These are phyloP conservation scores for Carallia pectinifolia DNA, from an alignment of 345 rosid genomes.

Conservation along the genomic window DNA sequence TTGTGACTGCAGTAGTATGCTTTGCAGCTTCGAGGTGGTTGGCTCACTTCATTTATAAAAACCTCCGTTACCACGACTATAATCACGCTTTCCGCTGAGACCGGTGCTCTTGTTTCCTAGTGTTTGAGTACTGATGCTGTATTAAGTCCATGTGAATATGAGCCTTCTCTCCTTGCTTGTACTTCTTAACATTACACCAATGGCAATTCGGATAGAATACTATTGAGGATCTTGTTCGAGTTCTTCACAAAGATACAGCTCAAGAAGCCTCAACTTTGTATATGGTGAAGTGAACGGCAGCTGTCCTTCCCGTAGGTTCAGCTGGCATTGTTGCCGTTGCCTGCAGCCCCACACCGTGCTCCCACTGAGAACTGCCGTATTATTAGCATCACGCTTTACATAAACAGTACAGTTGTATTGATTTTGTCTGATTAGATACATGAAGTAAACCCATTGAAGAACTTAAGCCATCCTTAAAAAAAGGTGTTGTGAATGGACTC, in stretches of 20 bases:
- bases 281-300: constrained; percentile 75
- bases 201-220: neutral
- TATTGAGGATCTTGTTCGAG: too few species aligned
- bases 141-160: neutral
- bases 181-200: neutral
- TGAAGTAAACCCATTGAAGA: too few species aligned
- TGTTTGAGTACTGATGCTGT: neutral
- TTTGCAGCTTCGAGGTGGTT: constrained; percentile 83
- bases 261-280: constrained; percentile 11
- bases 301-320: constrained; percentile 54
- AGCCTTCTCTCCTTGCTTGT: neutral
- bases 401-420: too few species aligned
- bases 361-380: too few species aligned
- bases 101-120: neutral
- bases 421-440: too few species aligned
- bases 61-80: constrained; percentile 73
- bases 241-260: too few species aligned
- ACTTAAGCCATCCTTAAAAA: too few species aligned
- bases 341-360: constrained; percentile 24
- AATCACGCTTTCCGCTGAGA: constrained; percentile 68
- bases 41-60: constrained; percentile 69
- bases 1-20: constrained; percentile 52
- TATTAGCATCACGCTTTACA: too few species aligned
- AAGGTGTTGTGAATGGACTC: too few species aligned
- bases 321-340: constrained; percentile 57